Evolutionary conservation across 371 early-diverging fungal genomes (phyloP).

Genomic region (Massospora cicadina): DNA sequence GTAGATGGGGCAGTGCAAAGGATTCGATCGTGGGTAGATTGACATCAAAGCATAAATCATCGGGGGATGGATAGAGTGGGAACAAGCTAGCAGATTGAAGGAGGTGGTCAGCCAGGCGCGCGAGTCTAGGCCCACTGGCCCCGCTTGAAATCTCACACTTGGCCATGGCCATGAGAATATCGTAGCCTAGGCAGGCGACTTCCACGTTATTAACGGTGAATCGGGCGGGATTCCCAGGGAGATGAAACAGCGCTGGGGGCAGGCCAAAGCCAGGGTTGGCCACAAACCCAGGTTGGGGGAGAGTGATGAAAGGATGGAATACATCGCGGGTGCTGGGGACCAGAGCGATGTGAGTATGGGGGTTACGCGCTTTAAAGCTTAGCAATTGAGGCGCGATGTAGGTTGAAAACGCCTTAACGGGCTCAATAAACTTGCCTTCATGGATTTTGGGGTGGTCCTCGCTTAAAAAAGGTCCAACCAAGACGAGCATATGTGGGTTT

Average conservation of each 20-base stretch:
- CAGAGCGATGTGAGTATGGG: not conserved
- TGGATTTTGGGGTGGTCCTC: not conserved
- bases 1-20: not conserved
- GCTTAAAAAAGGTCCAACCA: not conserved
- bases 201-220: not conserved
- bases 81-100: not conserved
- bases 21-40: not conserved
- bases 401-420: not conserved
- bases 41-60: not conserved
- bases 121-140: not conserved
- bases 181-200: not conserved
- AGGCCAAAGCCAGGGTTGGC: not conserved
- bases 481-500: not conserved
- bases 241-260: not conserved
- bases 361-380: not conserved
- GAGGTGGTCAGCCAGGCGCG: not conserved
- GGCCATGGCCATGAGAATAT: not conserved
- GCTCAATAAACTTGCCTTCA: not conserved
- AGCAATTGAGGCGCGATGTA: not conserved
- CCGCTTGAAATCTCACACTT: not conserved
- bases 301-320: conserved; percentile 1
- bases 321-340: not conserved
- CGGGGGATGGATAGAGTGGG: not conserved
- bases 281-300: conserved; percentile 5
- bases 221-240: not conserved